Conservation (phyloP, 2,329 filamentous ascomycete genomes). For the Diplodia mutila region DNA sequence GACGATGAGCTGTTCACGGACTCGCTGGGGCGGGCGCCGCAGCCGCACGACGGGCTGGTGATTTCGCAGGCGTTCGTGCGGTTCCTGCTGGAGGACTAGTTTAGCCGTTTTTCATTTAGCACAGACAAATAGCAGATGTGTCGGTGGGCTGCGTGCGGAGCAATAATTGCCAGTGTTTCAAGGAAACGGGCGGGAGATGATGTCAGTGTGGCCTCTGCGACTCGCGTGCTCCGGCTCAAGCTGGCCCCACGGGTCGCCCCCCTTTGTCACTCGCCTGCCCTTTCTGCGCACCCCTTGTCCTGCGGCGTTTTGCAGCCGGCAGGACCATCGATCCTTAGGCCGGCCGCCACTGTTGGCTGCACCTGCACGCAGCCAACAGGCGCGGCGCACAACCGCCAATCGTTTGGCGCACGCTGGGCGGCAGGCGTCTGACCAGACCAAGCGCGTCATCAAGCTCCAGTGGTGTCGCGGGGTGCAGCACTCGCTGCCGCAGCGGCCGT, state of each 20-base stretch:
- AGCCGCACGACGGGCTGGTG: slow-evolving; percentile 77
- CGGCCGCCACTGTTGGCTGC: not conserved
- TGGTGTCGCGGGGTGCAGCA: slow-evolving; percentile 17
- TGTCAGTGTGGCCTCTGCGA: not conserved
- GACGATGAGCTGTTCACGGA: slow-evolving; percentile 69
- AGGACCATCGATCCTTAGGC: not conserved
- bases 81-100: slow-evolving; percentile 67
- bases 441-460: slow-evolving; percentile 1
- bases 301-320: slow-evolving; percentile 18
- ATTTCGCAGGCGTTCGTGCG: slow-evolving; percentile 75
- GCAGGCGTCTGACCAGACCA: not conserved
- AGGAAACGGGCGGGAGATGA: slow-evolving; percentile 10
- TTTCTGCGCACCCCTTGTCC: slow-evolving; percentile 11
- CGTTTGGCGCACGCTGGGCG: not conserved
- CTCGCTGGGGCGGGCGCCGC: slow-evolving; percentile 66
- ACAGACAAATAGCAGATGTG: slow-evolving; percentile 8
- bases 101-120: not conserved
- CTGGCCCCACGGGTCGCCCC: not conserved
- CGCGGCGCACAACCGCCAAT: not conserved
- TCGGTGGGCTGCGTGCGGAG: not conserved
- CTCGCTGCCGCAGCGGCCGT: slow-evolving; percentile 14
- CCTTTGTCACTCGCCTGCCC: slow-evolving; percentile 15
- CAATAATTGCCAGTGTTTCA: slow-evolving; percentile 17
- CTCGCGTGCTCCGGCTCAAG: slow-evolving; percentile 1
- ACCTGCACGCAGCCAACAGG: not conserved